phyloP scores from a whole-genome alignment of 352 stramenopile species.

The Pythium volutum region DNA sequence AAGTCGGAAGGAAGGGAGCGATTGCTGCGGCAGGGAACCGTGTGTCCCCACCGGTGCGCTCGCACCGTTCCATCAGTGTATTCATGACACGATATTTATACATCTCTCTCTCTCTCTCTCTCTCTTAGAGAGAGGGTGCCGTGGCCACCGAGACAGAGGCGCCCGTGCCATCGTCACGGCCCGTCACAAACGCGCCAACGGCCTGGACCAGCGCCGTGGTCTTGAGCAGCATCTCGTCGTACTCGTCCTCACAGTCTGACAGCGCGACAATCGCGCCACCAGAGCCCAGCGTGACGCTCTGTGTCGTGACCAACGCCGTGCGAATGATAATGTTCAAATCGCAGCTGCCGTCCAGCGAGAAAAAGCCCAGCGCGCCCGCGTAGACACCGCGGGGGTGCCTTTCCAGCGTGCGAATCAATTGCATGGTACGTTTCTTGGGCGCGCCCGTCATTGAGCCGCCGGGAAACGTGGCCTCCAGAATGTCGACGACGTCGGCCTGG shows the following conservation, averaged over 20 bases:
- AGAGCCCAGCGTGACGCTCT: constrained; percentile 86
- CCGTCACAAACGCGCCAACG: constrained; percentile 53
- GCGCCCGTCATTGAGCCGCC: constrained; percentile 98
- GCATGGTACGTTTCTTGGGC: constrained; percentile 96
- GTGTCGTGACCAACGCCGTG: constrained; percentile 88
- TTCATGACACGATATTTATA: constrained; percentile 14
- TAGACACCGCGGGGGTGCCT: constrained; percentile 90
- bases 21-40: not conserved
- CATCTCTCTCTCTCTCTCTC: not conserved
- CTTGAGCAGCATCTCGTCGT: constrained; percentile 93
- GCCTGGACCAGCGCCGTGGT: constrained; percentile 63
- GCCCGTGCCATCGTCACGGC: constrained; percentile 35
- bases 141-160: constrained; percentile 28
- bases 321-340: constrained; percentile 99
- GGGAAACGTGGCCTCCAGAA: constrained; percentile 94
- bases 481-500: constrained; percentile 79
- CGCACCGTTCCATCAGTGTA: not conserved
- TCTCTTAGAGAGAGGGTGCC: not conserved
- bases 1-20: not conserved
- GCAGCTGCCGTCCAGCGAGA: constrained; percentile 93
- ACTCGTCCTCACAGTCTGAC: constrained; percentile 92
- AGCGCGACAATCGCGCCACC: constrained; percentile 95
- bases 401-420: constrained; percentile 94
- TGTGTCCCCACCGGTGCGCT: not conserved
- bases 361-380: constrained; percentile 93